These are phyloP conservation scores for Penicillium crystallinum DNA, from an alignment of 495 filamentous ascomycete genomes.

Conservation along the genomic window DNA sequence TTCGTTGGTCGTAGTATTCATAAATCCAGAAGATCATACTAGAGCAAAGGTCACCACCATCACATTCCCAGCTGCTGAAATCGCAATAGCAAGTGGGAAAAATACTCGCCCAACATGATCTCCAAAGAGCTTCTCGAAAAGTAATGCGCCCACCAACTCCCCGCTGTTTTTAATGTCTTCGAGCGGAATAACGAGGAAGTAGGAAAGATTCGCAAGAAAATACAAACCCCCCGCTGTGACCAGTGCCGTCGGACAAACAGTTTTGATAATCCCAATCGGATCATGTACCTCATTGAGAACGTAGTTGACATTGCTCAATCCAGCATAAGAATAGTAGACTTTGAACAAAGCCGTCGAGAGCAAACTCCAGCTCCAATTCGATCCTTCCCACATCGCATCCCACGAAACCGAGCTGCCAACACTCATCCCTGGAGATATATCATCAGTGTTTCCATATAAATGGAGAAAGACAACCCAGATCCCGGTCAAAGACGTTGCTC, in stretches of 20 bases:
- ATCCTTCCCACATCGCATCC: slow-evolving; percentile 38
- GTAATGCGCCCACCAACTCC: slow-evolving; percentile 61
- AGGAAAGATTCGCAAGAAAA: slow-evolving; percentile 64
- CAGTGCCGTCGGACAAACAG: slow-evolving; percentile 57
- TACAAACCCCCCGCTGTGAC: slow-evolving; percentile 59
- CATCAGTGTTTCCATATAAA: slow-evolving; percentile 15
- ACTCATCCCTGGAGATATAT: neutral
- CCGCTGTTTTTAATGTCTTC: slow-evolving; percentile 64
- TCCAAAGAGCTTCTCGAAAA: slow-evolving; percentile 65
- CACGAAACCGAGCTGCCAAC: slow-evolving; percentile 16
- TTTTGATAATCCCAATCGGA: slow-evolving; percentile 60
- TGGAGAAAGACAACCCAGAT: slow-evolving; percentile 38
- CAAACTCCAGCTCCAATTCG: slow-evolving; percentile 47
- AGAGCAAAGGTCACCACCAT: slow-evolving; percentile 70
- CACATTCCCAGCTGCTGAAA: slow-evolving; percentile 66
- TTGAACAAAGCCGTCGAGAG: slow-evolving; percentile 65
- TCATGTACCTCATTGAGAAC: slow-evolving; percentile 72
- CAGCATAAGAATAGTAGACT: slow-evolving; percentile 67
- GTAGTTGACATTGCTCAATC: slow-evolving; percentile 64
- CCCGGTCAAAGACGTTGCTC: slow-evolving; percentile 41
- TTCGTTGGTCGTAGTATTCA: neutral
- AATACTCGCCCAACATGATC: slow-evolving; percentile 49
- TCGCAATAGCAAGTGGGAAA: slow-evolving; percentile 59
- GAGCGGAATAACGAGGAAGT: slow-evolving; percentile 61
- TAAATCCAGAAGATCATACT: slow-evolving; percentile 30